A percentile compares a stretch with the other conserved stretches of the same genome.
Conservation (phyloP, 1,284 basidiomycete species). For the Lentinula novae-zelandiae region DNA sequence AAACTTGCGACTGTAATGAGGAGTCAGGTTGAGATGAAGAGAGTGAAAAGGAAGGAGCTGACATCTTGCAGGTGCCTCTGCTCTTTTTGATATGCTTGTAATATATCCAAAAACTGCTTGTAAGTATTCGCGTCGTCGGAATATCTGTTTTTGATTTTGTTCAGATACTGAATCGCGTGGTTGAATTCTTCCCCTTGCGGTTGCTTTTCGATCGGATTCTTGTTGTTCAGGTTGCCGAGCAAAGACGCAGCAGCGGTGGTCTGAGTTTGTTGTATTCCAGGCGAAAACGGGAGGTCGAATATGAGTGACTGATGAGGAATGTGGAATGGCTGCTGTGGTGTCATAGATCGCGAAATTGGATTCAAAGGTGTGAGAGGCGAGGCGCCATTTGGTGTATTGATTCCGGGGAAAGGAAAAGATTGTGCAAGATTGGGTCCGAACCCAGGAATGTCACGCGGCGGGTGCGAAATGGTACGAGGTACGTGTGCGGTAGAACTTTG, state of each 20-base stretch:
- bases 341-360: slow-evolving; percentile 40
- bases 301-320: slow-evolving; percentile 29
- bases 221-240: slow-evolving; percentile 51
- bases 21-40: slow-evolving; percentile 15
- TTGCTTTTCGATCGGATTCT: slow-evolving; percentile 39
- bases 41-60: slow-evolving; percentile 28
- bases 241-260: slow-evolving; percentile 58
- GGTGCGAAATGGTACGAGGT: slow-evolving; percentile 27
- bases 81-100: slow-evolving; percentile 98
- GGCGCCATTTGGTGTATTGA: slow-evolving; percentile 20
- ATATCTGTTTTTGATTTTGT: slow-evolving; percentile 97
- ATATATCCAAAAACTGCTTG: slow-evolving; percentile 96
- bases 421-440: slow-evolving; percentile 19
- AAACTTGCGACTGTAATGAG: slow-evolving; percentile 66
- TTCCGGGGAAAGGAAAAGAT: slow-evolving; percentile 14
- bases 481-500: slow-evolving; percentile 15
- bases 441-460: slow-evolving; percentile 23
- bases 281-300: slow-evolving; percentile 35
- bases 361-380: slow-evolving; percentile 18
- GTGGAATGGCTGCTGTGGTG: slow-evolving; percentile 36
- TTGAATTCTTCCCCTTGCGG: slow-evolving; percentile 77
- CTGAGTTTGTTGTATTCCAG: slow-evolving; percentile 32
- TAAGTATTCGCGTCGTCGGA: slow-evolving; percentile 92
- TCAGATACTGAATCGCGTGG: slow-evolving; percentile 96
- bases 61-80: slow-evolving; percentile 87